Percentiles rank a stretch among this genome's conserved stretches.
Conservation (phyloP, 2,329 filamentous ascomycete species). For the Blastomyces parvus region DNA sequence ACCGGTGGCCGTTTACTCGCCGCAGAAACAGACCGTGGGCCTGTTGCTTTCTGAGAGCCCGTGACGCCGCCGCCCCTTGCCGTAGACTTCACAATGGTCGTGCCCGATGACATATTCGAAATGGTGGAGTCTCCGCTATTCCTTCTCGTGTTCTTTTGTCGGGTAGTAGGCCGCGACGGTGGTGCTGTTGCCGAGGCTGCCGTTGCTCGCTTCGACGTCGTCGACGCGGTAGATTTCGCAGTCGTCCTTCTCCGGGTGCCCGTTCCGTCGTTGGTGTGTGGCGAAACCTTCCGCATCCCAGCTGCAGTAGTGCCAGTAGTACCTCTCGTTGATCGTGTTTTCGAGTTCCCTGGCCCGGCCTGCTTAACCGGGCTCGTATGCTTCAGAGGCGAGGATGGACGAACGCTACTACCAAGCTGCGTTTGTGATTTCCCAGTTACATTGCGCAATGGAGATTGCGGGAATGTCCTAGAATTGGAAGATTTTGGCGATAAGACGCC, state of each 20-base stretch:
- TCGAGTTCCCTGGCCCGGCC: constrained; percentile 17
- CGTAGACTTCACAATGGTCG: constrained; percentile 27
- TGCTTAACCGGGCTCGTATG: constrained; percentile 34
- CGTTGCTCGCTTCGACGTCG: constrained; percentile 20
- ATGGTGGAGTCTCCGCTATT: constrained; percentile 27
- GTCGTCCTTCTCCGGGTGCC: constrained; percentile 18
- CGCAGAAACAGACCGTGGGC: constrained; percentile 16
- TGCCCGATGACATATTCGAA: constrained; percentile 31
- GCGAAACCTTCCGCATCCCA: constrained; percentile 20
- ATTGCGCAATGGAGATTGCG: constrained; percentile 45
- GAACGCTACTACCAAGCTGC: constrained; percentile 35
- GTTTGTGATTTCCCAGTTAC: constrained; percentile 44
- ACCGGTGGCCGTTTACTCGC: constrained; percentile 24
- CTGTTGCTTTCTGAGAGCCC: constrained; percentile 24
- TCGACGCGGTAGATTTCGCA: constrained; percentile 22
- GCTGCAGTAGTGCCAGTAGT: constrained; percentile 23
- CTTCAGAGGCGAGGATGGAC: constrained; percentile 56
- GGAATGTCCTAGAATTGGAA: constrained; percentile 63
- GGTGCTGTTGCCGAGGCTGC: constrained; percentile 17
- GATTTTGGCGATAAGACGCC: constrained; percentile 72
- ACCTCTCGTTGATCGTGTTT: constrained; percentile 20
- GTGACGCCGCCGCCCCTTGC: constrained; percentile 22
- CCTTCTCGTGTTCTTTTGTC: constrained; percentile 29
- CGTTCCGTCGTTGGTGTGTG: constrained; percentile 19
- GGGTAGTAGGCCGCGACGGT: constrained; percentile 30